Conservation (phyloP, 345 rosid species). For the rapeseed (Brassica napus) region Da-Ae NC_063440.1:9798501-9799000, state of each 20-base stretch:
- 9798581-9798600: constrained; percentile 14
- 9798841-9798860: background rate
- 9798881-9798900: constrained; percentile 1
- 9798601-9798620: constrained; percentile 74
- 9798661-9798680: constrained; percentile 82
- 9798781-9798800: background rate
- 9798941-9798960: constrained; percentile 2
- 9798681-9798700: constrained; percentile 69
- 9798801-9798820: background rate
- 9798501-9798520: constrained; percentile 17
- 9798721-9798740: constrained; percentile 66
- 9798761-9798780: background rate
- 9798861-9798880: background rate
- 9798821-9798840: constrained; percentile 8
- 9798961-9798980: constrained; percentile 7
- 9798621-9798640: constrained; percentile 91
- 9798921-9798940: constrained; percentile 4
- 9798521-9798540: background rate
- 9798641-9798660: constrained; percentile 82
- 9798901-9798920: constrained; percentile 10
- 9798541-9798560: constrained; percentile 2
- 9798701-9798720: constrained; percentile 92
- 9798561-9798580: constrained; percentile 5
- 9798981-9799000: constrained; percentile 19
- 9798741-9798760: constrained; percentile 22